A percentile compares a stretch with the other conserved stretches of the same genome.
Evolutionary conservation across 2,329 filamentous ascomycete species (phyloP).

Genomic region (Dichotomopilus funicola): DNA sequence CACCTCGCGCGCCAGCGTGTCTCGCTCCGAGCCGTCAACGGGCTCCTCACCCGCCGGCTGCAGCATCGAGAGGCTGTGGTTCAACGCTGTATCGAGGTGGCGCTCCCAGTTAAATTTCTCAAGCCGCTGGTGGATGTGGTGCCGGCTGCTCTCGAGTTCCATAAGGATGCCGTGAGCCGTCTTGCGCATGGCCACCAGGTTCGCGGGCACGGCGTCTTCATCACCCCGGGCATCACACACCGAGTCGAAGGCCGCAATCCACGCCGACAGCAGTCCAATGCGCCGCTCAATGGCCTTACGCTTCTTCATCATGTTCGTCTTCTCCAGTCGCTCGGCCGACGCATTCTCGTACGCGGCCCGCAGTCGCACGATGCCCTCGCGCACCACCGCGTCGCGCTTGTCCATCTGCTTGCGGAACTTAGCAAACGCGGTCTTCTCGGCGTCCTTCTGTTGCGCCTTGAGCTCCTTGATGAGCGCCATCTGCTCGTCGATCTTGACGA

Average conservation of each 20-base stretch:
- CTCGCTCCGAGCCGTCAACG: conserved; percentile 60
- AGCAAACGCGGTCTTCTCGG: conserved; percentile 70
- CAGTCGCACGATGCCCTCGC: conserved; percentile 74
- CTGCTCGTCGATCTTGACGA: conserved; percentile 99
- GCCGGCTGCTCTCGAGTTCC: conserved; percentile 82
- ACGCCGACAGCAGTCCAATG: conserved; percentile 78
- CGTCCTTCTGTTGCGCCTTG: conserved; percentile 85
- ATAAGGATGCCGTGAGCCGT: conserved; percentile 81
- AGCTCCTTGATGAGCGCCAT: conserved; percentile 95
- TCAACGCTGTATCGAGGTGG: conserved; percentile 77
- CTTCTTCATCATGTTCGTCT: conserved; percentile 72
- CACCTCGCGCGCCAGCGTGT: conserved; percentile 70
- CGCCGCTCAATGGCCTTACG: conserved; percentile 76
- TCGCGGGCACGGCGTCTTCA: conserved; percentile 60
- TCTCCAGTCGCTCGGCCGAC: conserved; percentile 68
- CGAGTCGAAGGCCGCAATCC: conserved; percentile 86
- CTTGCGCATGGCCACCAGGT: conserved; percentile 70
- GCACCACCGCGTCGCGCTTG: conserved; percentile 68
- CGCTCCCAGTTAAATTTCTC: conserved; percentile 81
- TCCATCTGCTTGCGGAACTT: conserved; percentile 90
- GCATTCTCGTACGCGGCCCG: conserved; percentile 80
- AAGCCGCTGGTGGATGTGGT: conserved; percentile 82
- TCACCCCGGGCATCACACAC: conserved; percentile 67
- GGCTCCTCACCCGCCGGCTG: conserved; percentile 56
- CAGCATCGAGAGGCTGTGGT: conserved; percentile 76